phyloP scores from a whole-genome alignment of 2,329 filamentous ascomycete genomes.

The Colletotrichum neosansevieriae region DNA sequence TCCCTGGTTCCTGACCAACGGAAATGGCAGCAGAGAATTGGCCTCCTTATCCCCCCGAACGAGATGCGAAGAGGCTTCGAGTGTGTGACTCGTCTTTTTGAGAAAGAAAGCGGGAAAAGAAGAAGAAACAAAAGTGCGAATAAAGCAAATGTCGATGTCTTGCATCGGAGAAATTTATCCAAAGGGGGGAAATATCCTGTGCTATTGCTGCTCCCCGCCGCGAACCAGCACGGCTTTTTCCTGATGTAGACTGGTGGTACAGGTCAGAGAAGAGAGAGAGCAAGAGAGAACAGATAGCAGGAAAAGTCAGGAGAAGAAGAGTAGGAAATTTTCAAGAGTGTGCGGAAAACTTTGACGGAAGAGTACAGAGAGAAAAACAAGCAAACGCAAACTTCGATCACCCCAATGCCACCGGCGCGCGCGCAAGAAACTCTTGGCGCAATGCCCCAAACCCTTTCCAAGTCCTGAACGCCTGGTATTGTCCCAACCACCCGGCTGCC shows the following conservation, averaged over 20 bases:
- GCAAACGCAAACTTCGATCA: constrained; percentile 28
- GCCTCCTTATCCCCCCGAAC: constrained; percentile 10
- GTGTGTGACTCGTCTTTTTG: constrained; percentile 2
- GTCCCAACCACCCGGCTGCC: constrained; percentile 19
- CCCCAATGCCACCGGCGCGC: constrained; percentile 8
- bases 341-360: constrained; percentile 12
- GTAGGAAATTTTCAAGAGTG: constrained; percentile 7
- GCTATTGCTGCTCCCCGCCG: constrained; percentile 9
- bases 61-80: constrained; percentile 19
- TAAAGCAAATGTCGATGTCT: constrained; percentile 6
- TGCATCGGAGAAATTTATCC: constrained; percentile 12
- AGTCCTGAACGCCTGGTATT: constrained; percentile 39
- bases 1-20: constrained; percentile 21
- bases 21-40: constrained; percentile 7
- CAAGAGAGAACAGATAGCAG: constrained; percentile 33
- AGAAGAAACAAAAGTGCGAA: background rate
- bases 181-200: constrained; percentile 1
- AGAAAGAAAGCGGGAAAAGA: background rate
- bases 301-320: constrained; percentile 29
- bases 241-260: constrained; percentile 28
- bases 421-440: background rate
- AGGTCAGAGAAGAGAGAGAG: constrained; percentile 33
- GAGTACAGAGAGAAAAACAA: constrained; percentile 27
- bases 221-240: constrained; percentile 26
- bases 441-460: constrained; percentile 28